A percentile compares a stretch with the other conserved stretches of the same genome.
Conservation (phyloP, 1,284 basidiomycete species). For the Lentinula novae-zelandiae region DNA sequence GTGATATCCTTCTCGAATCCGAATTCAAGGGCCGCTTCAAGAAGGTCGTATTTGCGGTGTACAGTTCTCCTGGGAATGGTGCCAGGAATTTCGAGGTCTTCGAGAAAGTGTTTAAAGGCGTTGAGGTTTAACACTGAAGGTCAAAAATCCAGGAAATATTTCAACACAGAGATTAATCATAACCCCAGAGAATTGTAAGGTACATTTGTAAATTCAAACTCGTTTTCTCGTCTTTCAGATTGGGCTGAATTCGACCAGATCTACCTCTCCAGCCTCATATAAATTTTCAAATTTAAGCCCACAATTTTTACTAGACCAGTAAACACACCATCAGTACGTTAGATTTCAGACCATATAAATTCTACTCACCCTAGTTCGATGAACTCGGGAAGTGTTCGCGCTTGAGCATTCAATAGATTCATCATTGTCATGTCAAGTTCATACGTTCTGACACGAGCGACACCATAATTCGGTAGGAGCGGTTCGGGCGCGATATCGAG, state of each 20-base stretch:
- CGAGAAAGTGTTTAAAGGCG: conserved; percentile 27
- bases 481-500: conserved; percentile 21
- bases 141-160: neutral
- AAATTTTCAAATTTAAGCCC: conserved; percentile 12
- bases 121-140: conserved; percentile 18
- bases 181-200: neutral
- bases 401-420: conserved; percentile 9
- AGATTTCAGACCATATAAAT: neutral
- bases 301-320: conserved; percentile 6
- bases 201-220: neutral
- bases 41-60: conserved; percentile 39
- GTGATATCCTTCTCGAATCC: conserved; percentile 32
- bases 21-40: conserved; percentile 44
- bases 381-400: conserved; percentile 9
- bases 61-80: conserved; percentile 25
- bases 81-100: conserved; percentile 33
- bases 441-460: conserved; percentile 23
- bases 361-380: conserved; percentile 8
- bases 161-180: neutral
- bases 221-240: neutral
- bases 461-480: conserved; percentile 24
- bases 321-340: neutral
- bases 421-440: conserved; percentile 26
- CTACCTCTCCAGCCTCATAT: conserved; percentile 13
- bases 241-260: conserved; percentile 14